A percentile compares a stretch with the other conserved stretches of the same genome.
Conservation (phyloP, 2,329 filamentous ascomycete species). For the Fusarium sp. region DNA sequence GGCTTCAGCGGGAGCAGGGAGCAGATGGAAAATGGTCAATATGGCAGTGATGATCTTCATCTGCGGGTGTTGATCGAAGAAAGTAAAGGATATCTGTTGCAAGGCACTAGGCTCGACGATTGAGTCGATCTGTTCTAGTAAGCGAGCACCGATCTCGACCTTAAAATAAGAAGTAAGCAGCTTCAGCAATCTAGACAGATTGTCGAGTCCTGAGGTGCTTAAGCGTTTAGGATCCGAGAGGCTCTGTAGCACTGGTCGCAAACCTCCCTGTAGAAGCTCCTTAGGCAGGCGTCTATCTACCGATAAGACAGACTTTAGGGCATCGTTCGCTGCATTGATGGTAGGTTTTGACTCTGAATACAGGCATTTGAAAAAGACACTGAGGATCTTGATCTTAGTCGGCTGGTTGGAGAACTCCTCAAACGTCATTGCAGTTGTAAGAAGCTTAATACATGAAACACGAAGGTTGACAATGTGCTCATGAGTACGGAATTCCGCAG, state of each 20-base stretch:
- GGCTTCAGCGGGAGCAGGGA: constrained; percentile 86
- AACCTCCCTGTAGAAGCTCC: constrained; percentile 90
- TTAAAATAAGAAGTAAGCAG: constrained; percentile 99
- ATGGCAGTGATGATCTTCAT: constrained; percentile 97
- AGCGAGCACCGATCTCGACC: constrained; percentile 90
- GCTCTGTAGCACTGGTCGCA: constrained; percentile 95
- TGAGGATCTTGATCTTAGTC: constrained; percentile 78
- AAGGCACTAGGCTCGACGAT: constrained; percentile 83
- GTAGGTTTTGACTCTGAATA: constrained; percentile 94
- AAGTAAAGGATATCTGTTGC: constrained; percentile 91
- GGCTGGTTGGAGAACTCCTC: constrained; percentile 85
- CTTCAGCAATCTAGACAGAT: constrained; percentile 86
- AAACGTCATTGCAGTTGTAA: constrained; percentile 93
- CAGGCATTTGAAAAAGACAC: constrained; percentile 96
- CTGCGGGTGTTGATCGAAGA: constrained; percentile 89
- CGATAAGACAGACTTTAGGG: constrained; percentile 85
- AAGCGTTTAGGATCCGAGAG: constrained; percentile 92
- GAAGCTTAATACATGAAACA: constrained; percentile 90
- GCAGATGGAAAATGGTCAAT: constrained; percentile 95
- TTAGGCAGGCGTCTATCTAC: constrained; percentile 94
- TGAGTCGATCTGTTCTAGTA: constrained; percentile 93
- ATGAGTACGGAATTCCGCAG: constrained; percentile 92
- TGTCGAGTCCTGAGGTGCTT: constrained; percentile 88
- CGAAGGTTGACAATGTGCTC: constrained; percentile 91
- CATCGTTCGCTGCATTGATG: constrained; percentile 91